A percentile compares a stretch with the other conserved stretches of the same genome.
These are phyloP conservation scores for Dimargaris verticillata DNA, from an alignment of 192 early-diverging fungal genomes.

Conservation along the genomic window DNA sequence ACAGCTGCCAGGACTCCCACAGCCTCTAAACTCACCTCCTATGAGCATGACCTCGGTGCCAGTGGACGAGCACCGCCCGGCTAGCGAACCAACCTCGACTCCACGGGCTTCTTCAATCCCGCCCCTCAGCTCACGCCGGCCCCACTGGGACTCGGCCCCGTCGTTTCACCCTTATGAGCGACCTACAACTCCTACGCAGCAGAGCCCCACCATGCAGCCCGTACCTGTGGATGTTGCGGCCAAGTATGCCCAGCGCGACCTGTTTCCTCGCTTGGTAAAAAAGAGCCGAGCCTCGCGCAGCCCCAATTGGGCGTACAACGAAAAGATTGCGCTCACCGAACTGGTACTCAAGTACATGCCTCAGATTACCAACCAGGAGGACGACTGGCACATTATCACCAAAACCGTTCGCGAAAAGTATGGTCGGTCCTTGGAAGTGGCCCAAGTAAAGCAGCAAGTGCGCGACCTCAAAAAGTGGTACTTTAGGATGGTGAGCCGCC, in stretches of 20 bases:
- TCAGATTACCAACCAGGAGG: slow-evolving; percentile 3
- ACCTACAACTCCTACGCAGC: too few species aligned
- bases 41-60: too few species aligned
- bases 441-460: slow-evolving; percentile 4
- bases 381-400: not conserved
- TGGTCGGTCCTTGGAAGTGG: not conserved
- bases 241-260: not conserved
- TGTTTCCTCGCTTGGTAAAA: not conserved
- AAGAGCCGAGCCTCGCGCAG: not conserved
- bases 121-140: too few species aligned
- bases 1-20: too few species aligned
- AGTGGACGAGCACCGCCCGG: too few species aligned
- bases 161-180: too few species aligned
- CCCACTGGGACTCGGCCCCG: too few species aligned
- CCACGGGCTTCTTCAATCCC: too few species aligned
- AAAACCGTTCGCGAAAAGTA: not conserved
- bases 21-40: too few species aligned
- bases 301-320: not conserved
- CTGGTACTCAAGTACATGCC: slow-evolving; percentile 2
- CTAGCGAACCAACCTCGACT: too few species aligned
- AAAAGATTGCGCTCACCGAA: not conserved
- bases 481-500: too few species aligned
- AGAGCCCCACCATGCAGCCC: too few species aligned
- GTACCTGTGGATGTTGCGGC: not conserved
- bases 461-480: slow-evolving; percentile 1